Base-by-base conservation (phyloP, 768 basidiomycete genomes). In the button mushroom (Agaricus bisporus) region DNA sequence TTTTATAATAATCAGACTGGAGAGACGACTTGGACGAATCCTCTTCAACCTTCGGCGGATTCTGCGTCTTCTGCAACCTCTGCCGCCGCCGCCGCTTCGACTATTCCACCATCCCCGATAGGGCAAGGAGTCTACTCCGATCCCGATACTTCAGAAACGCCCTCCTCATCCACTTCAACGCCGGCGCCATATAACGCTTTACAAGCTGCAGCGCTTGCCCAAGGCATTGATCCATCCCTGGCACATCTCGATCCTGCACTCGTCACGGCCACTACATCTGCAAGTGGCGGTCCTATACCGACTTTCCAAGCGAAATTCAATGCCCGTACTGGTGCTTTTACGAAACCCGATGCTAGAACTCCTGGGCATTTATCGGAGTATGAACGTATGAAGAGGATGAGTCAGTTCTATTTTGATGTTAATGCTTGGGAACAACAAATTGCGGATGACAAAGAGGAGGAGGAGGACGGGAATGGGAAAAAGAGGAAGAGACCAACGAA, bases 11-110 rank as follows among this genome's bases (percentile, higher is more conserved):
- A 81, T 9, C 66, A 70, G 56, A 91, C 90, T 0, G 74, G 84
- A 49, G 82, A 91, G 70, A 92, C 90, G 15, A 92, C 90, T 2
- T 92, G 91, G 91, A 70, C 72, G 26, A 92, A 92, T 62, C 90
- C 90, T 9, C 73, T 93, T 38, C 71, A 79, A 41, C 68, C 68
- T 15, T 46, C 61, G 41, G 2, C 5, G 32, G 59, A 60, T n/a
- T 49, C 55, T 32, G n/a, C 54, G 38, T 41, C 52, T 25, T 41
- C 48, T 29, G 42, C 61, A 14, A 49, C 63, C 15, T 50, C 56
- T 54, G 56, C 52, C 46, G 63, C 18, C 39, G 49, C 2, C 37
- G 43, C 35, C 5, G n/a, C 43, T 12, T 20, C 57, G 9, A 44
- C 25, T n/a, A 14, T 7, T 12, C n/a, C 12, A 14, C 17, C 38